Percentiles rank a stretch among this genome's conserved stretches.
Conservation (phyloP, 371 early-diverging fungal genomes). For the Mucor lusitanicus region DNA sequence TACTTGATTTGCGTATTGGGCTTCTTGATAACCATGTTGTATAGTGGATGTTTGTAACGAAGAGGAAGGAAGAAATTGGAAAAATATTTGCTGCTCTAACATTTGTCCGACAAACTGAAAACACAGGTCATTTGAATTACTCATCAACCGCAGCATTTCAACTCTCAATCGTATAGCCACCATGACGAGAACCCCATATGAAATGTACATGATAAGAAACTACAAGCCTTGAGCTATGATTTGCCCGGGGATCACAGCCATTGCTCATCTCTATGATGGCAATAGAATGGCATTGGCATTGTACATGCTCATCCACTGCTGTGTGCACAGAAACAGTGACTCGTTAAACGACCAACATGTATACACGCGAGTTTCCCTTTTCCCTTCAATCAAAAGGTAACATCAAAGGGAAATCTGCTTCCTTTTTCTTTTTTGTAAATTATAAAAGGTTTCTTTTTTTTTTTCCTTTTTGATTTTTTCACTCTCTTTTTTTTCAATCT, state of each 20-base stretch:
- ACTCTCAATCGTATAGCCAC: neutral
- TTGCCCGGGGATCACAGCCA: neutral
- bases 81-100: neutral
- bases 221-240: neutral
- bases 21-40: slow-evolving; percentile 49
- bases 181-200: neutral
- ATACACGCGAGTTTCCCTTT: neutral
- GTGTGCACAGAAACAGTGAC: neutral
- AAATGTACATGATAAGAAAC: neutral
- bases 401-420: neutral
- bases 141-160: neutral
- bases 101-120: neutral
- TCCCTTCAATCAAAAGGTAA: neutral
- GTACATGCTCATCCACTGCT: neutral
- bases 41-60: neutral
- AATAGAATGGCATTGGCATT: neutral
- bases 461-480: neutral
- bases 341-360: neutral
- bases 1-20: slow-evolving; percentile 63
- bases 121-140: neutral
- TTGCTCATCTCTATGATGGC: neutral
- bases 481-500: neutral
- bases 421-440: neutral
- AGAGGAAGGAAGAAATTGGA: neutral
- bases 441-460: slow-evolving; percentile 1